Evolutionary conservation across 768 basidiomycete genomes (phyloP).

Genomic region (Phylloporus scabripes): DNA sequence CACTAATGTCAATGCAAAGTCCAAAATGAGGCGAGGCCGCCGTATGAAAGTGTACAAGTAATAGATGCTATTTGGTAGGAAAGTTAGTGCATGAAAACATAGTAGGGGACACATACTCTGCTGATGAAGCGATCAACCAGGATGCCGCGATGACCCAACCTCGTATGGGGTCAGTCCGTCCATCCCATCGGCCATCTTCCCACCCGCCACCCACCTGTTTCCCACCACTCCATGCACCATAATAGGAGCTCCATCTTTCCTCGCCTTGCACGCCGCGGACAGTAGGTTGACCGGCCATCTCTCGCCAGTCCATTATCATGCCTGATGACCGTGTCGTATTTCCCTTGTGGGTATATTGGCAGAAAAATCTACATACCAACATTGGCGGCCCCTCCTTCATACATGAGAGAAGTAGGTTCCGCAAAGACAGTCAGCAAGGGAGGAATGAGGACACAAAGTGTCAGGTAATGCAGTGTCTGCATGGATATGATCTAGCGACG

Average conservation of each 20-base stretch:
- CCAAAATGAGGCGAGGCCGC: constrained; percentile 89
- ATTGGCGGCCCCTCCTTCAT: constrained; percentile 76
- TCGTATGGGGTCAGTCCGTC: constrained; percentile 67
- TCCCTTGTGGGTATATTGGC: background rate
- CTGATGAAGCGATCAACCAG: constrained; percentile 78
- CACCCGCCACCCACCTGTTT: constrained; percentile 60
- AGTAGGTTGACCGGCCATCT: constrained; percentile 84
- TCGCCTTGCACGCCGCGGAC: constrained; percentile 60
- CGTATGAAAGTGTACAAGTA: constrained; percentile 86
- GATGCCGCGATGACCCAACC: constrained; percentile 88
- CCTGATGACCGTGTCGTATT: constrained; percentile 35
- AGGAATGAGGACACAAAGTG: constrained; percentile 76
- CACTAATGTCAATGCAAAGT: constrained; percentile 85
- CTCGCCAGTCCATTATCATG: constrained; percentile 97
- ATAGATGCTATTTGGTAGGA: constrained; percentile 44
- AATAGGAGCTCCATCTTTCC: constrained; percentile 59
- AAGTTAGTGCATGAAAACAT: constrained; percentile 6
- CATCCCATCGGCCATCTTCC: constrained; percentile 52
- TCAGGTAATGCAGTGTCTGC: constrained; percentile 91
- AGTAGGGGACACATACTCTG: constrained; percentile 64
- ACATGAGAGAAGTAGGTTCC: constrained; percentile 58
- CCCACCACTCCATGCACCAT: constrained; percentile 78
- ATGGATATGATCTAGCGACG: constrained; percentile 76
- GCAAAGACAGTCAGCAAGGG: constrained; percentile 73
- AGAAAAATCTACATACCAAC: constrained; percentile 48